Evolutionary conservation across 495 filamentous ascomycete species (phyloP).

Genomic region (Penicillium cinerascens): DNA sequence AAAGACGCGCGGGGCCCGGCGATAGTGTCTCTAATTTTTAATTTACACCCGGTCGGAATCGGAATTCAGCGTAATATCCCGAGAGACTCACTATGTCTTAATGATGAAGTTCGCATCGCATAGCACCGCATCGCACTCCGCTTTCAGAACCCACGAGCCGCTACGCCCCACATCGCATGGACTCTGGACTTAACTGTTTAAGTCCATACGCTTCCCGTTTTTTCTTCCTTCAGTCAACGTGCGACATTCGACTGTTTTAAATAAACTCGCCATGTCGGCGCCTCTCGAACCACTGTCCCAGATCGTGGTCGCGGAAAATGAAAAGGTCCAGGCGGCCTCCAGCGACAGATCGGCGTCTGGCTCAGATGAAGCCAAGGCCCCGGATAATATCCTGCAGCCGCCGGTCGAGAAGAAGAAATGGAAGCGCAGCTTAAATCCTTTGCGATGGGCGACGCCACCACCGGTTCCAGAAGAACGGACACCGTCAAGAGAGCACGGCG

Average conservation of each 20-base stretch:
- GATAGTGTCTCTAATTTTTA: background rate
- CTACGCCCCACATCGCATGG: conserved; percentile 1
- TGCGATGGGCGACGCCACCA: conserved; percentile 48
- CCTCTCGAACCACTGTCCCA: conserved; percentile 17
- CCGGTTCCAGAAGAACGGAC: conserved; percentile 50
- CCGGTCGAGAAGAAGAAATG: conserved; percentile 40
- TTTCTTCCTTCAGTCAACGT: background rate
- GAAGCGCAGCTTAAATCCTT: conserved; percentile 53
- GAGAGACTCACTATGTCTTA: background rate
- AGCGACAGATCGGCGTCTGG: conserved; percentile 15
- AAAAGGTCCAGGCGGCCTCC: conserved; percentile 13
- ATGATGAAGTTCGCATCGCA: background rate
- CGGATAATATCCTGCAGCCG: conserved; percentile 5
- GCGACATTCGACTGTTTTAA: background rate
- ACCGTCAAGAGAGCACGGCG: conserved; percentile 50
- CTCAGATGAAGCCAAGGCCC: conserved; percentile 21
- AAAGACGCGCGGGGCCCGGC: background rate
- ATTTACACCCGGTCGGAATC: background rate
- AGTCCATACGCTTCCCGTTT: background rate
- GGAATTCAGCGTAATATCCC: background rate
- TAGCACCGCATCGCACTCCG: conserved; percentile 1
- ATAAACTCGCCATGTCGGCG: conserved; percentile 15
- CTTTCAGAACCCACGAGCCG: conserved; percentile 5
- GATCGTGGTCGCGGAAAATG: conserved; percentile 13
- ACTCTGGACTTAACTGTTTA: background rate